phyloP scores from a whole-genome alignment of 345 rosid species.

The Noccaea caerulescens region DNA sequence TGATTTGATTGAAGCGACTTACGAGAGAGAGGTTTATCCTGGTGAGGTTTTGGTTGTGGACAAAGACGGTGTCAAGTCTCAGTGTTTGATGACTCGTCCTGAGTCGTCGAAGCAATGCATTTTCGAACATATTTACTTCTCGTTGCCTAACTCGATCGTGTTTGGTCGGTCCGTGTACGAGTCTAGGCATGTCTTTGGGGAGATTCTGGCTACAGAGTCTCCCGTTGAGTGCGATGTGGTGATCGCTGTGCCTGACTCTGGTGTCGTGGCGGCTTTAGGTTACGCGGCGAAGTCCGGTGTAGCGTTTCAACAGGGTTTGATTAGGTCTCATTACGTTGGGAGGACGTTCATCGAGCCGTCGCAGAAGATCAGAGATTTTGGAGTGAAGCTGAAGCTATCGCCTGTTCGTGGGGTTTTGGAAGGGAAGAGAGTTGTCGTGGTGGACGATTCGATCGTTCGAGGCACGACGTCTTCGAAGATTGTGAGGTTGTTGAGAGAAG shows the following conservation, averaged over 20 bases:
- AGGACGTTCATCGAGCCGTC: constrained; percentile 95
- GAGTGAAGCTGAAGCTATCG: constrained; percentile 91
- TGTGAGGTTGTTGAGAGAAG: constrained; percentile 78
- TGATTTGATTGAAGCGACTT: constrained; percentile 93
- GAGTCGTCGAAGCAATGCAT: constrained; percentile 89
- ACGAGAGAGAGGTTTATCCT: constrained; percentile 90
- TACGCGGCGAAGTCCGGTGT: constrained; percentile 87
- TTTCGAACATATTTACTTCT: constrained; percentile 89
- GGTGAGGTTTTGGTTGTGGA: constrained; percentile 92
- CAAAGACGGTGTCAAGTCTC: constrained; percentile 81
- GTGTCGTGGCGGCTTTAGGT: constrained; percentile 94
- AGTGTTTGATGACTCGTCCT: constrained; percentile 68
- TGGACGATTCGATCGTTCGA: constrained; percentile 93
- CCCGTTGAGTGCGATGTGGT: constrained; percentile 94
- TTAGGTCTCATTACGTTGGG: constrained; percentile 94
- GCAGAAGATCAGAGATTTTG: constrained; percentile 93
- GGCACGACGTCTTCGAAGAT: constrained; percentile 94
- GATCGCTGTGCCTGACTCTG: constrained; percentile 96
- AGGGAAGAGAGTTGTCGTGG: constrained; percentile 92
- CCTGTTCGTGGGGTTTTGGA: constrained; percentile 84
- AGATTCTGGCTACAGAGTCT: constrained; percentile 76
- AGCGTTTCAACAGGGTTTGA: constrained; percentile 82
- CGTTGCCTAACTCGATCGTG: constrained; percentile 84
- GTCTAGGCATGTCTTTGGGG: constrained; percentile 72
- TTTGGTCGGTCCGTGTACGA: constrained; percentile 89